Evolutionary conservation across 2,329 filamentous ascomycete species (phyloP).

Genomic region (Colletotrichum tabaci): DNA sequence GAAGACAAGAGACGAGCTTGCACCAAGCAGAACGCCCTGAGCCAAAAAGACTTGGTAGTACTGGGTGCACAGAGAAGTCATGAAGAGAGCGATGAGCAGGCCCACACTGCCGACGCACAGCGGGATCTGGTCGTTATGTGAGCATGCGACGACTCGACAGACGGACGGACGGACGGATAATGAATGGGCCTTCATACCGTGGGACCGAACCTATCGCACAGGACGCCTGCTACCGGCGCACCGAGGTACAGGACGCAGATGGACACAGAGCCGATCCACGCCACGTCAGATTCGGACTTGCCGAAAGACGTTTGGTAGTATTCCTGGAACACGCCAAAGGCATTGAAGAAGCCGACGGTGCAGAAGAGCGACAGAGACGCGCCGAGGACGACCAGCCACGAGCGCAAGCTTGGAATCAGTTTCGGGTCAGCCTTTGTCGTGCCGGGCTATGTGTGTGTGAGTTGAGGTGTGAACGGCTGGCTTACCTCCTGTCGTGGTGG

Average conservation of each 20-base stretch:
- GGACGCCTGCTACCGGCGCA: conserved; percentile 49
- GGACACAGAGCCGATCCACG: conserved; percentile 64
- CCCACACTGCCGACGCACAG: conserved; percentile 62
- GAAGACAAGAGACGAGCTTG: conserved; percentile 60
- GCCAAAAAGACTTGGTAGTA: conserved; percentile 63
- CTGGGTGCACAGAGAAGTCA: conserved; percentile 32
- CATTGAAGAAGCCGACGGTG: conserved; percentile 51
- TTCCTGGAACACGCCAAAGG: conserved; percentile 61
- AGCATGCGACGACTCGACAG: conserved; percentile 45
- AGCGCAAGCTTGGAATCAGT: conserved; percentile 17
- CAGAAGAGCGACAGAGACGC: conserved; percentile 45
- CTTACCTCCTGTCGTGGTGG: conserved; percentile 15
- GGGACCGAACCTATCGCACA: conserved; percentile 57
- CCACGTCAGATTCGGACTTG: conserved; percentile 47
- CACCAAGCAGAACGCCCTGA: conserved; percentile 61
- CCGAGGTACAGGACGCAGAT: conserved; percentile 58
- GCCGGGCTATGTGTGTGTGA: neutral
- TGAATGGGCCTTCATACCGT: conserved; percentile 55
- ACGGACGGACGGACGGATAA: no score
- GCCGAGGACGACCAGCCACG: conserved; percentile 45
- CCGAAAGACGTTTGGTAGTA: conserved; percentile 60
- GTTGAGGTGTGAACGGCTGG: no score
- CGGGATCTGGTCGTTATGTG: conserved; percentile 57
- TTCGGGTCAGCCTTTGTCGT: neutral
- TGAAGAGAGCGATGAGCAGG: conserved; percentile 45